Evolutionary conservation across 2,329 filamentous ascomycete genomes (phyloP).

Genomic region (Karstenula rhodostoma): DNA sequence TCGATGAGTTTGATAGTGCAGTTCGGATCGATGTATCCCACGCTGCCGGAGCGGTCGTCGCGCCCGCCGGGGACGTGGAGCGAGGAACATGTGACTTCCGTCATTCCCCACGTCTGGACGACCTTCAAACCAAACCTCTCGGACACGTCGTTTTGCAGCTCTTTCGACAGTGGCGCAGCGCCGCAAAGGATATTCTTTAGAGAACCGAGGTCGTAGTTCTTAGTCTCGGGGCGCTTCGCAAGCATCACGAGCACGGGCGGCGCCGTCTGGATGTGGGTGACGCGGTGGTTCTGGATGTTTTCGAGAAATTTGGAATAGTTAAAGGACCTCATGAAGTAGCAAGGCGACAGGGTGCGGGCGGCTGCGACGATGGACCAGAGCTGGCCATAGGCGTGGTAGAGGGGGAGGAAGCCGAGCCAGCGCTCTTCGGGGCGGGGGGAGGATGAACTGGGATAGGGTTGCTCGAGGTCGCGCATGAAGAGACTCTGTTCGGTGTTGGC

Average conservation of each 20-base stretch:
- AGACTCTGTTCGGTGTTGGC: slow-evolving; percentile 50
- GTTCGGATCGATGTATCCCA: slow-evolving; percentile 49
- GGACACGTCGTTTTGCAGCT: slow-evolving; percentile 52
- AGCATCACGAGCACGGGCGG: slow-evolving; percentile 51
- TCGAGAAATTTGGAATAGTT: slow-evolving; percentile 43
- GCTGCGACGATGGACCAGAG: slow-evolving; percentile 51
- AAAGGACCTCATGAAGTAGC: slow-evolving; percentile 53
- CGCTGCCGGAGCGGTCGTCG: slow-evolving; percentile 45
- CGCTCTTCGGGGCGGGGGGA: slow-evolving; percentile 34
- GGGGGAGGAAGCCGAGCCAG: slow-evolving; percentile 53
- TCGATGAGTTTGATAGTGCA: slow-evolving; percentile 50
- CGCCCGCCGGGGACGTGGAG: slow-evolving; percentile 48
- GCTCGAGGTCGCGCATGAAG: slow-evolving; percentile 49
- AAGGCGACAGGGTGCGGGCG: slow-evolving; percentile 41
- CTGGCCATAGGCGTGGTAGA: slow-evolving; percentile 55
- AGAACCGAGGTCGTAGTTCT: slow-evolving; percentile 41
- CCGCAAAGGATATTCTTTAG: slow-evolving; percentile 49
- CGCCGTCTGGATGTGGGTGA: slow-evolving; percentile 52
- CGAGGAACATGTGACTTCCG: slow-evolving; percentile 48
- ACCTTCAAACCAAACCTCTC: slow-evolving; percentile 43
- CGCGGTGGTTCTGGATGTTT: slow-evolving; percentile 45
- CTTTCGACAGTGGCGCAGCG: slow-evolving; percentile 49
- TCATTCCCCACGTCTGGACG: slow-evolving; percentile 53
- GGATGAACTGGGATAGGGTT: slow-evolving; percentile 34
- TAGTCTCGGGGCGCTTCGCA: slow-evolving; percentile 47